Conservation (phyloP, 2,329 filamentous ascomycete genomes). For the Botrytis porri region DNA sequence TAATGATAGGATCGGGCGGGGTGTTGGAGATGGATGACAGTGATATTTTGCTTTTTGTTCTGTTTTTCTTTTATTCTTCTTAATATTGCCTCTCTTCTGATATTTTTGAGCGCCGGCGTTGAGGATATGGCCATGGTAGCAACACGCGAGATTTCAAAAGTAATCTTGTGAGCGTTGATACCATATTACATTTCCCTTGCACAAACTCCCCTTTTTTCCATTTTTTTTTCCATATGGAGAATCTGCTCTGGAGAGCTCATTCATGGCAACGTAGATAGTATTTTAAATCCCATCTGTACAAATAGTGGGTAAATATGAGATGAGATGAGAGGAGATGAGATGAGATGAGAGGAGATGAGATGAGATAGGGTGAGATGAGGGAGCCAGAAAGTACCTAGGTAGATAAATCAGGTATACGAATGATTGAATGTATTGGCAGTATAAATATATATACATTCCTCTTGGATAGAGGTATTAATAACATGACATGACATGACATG, state of each 20-base stretch:
- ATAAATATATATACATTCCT: neutral
- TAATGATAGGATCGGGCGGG: neutral
- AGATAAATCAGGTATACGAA: neutral
- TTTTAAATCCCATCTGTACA: constrained; percentile 1
- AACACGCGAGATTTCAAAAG: constrained; percentile 14
- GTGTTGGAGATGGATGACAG: neutral
- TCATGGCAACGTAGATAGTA: constrained; percentile 2
- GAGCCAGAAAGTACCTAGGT: neutral
- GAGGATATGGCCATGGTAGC: constrained; percentile 21
- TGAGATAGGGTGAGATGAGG: neutral
- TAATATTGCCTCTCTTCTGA: constrained; percentile 22
- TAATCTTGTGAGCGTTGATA: constrained; percentile 25
- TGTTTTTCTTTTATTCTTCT: neutral
- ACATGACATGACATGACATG: neutral
- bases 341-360: neutral
- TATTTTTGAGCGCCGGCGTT: constrained; percentile 33
- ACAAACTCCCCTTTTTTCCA: constrained; percentile 1
- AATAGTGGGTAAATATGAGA: neutral
- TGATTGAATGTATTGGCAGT: neutral
- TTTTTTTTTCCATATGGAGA: constrained; percentile 18
- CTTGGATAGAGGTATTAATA: neutral
- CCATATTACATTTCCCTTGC: constrained; percentile 19
- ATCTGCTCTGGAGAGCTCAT: neutral
- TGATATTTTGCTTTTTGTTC: neutral
- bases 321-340: neutral